Percentiles rank a stretch among this genome's conserved stretches.
Evolutionary conservation across 108 stramenopile species (phyloP).

Genomic region (Stephanodiscus triporus): DNA sequence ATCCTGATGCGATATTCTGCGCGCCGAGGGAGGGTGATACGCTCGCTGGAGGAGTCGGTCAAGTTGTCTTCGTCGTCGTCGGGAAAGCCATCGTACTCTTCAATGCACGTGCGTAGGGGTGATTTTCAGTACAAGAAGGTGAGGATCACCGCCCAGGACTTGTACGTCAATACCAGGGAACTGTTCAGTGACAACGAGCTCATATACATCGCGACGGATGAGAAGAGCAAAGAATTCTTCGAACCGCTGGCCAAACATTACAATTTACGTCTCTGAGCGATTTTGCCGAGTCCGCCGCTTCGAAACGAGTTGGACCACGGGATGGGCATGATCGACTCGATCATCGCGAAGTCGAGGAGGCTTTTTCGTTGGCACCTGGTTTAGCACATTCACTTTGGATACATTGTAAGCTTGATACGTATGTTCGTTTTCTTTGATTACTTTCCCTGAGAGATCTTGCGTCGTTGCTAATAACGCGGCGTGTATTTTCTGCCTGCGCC

Average conservation of each 20-base stretch:
- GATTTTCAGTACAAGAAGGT: conserved; percentile 88
- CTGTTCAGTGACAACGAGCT: conserved; percentile 64
- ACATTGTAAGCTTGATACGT: conserved; percentile 58
- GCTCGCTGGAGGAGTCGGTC: conserved; percentile 57
- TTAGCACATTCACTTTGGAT: conserved; percentile 93
- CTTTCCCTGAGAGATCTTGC: not conserved
- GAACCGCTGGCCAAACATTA: conserved; percentile 70
- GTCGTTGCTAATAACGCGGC: not conserved
- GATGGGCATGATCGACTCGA: conserved; percentile 93
- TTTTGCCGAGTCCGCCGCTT: conserved; percentile 60
- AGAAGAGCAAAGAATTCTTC: conserved; percentile 80
- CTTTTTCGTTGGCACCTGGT: conserved; percentile 91
- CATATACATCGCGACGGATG: conserved; percentile 88
- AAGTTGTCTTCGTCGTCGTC: conserved; percentile 18
- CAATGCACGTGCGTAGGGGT: conserved; percentile 88
- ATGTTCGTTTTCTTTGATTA: conserved; percentile 44
- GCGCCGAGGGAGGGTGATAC: conserved; percentile 84
- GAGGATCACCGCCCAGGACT: conserved; percentile 72
- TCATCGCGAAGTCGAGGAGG: conserved; percentile 88
- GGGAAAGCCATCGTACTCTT: conserved; percentile 64
- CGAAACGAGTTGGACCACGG: conserved; percentile 82
- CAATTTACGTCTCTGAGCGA: conserved; percentile 80
- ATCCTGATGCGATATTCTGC: conserved; percentile 81
- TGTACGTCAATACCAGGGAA: conserved; percentile 79
- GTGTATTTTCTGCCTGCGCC: not conserved